Conservation (phyloP, 1,284 basidiomycete genomes). For the Austroboletus novae-zelandiae region DNA sequence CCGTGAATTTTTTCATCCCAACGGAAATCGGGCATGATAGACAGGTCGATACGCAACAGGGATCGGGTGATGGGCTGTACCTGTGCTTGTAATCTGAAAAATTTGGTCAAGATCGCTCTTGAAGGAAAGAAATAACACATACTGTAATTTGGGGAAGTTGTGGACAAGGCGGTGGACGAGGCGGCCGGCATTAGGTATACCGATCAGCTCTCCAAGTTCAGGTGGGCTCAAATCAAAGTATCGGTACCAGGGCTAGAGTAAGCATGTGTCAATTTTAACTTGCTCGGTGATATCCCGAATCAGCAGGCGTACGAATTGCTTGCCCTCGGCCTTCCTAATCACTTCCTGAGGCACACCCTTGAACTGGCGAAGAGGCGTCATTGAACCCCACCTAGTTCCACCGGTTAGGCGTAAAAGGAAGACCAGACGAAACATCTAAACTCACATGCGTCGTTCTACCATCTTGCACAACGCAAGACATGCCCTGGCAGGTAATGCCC, state of each 20-base stretch:
- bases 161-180: slow-evolving; percentile 95
- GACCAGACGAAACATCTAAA: neutral
- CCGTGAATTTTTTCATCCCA: slow-evolving; percentile 98
- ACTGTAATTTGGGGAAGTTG: slow-evolving; percentile 94
- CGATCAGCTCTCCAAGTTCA: slow-evolving; percentile 92
- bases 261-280: slow-evolving; percentile 1
- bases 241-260: slow-evolving; percentile 83
- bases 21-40: slow-evolving; percentile 92
- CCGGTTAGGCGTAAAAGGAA: neutral
- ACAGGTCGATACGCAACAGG: slow-evolving; percentile 84
- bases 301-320: slow-evolving; percentile 79
- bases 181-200: slow-evolving; percentile 88
- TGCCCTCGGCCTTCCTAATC: slow-evolving; percentile 90
- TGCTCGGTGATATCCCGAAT: neutral
- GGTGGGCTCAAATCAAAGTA: slow-evolving; percentile 88
- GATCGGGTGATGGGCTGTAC: slow-evolving; percentile 93
- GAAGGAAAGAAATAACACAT: slow-evolving; percentile 32
- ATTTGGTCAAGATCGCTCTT: neutral
- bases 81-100: slow-evolving; percentile 77
- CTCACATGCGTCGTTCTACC: slow-evolving; percentile 86
- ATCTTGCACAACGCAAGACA: slow-evolving; percentile 97
- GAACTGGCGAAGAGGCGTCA: slow-evolving; percentile 97
- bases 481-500: slow-evolving; percentile 90
- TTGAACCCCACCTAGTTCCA: slow-evolving; percentile 82
- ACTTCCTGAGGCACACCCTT: slow-evolving; percentile 87